Conservation (phyloP, 371 early-diverging fungal species). For the Lichtheimia ramosa region DNA sequence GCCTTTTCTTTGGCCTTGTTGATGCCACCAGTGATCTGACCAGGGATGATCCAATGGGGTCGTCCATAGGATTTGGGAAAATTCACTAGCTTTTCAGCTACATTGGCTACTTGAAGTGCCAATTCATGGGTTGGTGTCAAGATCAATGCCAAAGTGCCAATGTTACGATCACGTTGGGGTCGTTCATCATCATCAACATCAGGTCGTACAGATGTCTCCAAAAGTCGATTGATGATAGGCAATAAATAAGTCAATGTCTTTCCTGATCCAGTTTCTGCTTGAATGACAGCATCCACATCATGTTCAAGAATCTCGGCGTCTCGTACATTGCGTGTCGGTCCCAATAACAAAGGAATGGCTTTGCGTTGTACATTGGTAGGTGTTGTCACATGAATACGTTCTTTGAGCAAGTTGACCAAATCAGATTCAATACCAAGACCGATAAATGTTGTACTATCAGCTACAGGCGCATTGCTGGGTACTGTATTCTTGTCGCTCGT, state of each 20-base stretch:
- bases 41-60: constrained; percentile 95
- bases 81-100: constrained; percentile 69
- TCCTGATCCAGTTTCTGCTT: constrained; percentile 98
- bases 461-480: constrained; percentile 59
- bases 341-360: constrained; percentile 63
- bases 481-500: constrained; percentile 22
- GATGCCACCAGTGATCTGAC: constrained; percentile 90
- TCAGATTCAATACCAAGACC: constrained; percentile 75
- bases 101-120: constrained; percentile 91
- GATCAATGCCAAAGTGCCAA: constrained; percentile 83
- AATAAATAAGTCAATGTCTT: constrained; percentile 97
- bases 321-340: constrained; percentile 36
- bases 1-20: constrained; percentile 92
- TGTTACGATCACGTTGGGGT: constrained; percentile 47
- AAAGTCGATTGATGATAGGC: constrained; percentile 69
- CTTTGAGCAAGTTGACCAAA: constrained; percentile 60
- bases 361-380: constrained; percentile 79
- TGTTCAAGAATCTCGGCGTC: constrained; percentile 29
- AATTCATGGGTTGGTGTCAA: constrained; percentile 98
- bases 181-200: constrained; percentile 22
- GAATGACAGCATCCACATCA: constrained; percentile 84
- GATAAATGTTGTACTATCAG: constrained; percentile 60
- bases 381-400: constrained; percentile 63
- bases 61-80: constrained; percentile 54
- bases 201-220: constrained; percentile 35